Base-by-base conservation (phyloP, 306 rosid genomes). In the Begonia loranthoides region DNA sequence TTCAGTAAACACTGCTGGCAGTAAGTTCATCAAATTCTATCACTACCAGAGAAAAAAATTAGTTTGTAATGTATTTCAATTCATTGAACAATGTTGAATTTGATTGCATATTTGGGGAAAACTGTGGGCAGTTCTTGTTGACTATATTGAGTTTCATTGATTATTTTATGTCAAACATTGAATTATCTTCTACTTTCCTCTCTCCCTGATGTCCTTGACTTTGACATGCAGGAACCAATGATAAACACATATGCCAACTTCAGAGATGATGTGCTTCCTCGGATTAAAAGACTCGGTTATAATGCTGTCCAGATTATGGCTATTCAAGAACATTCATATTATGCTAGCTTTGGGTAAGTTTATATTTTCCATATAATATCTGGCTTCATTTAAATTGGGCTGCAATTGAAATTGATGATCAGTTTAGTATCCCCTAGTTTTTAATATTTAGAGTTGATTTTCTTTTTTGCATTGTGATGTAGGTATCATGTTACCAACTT, bases 221-320 rank as follows among this genome's bases (percentile, higher is more conserved):
- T 15, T 17, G 60, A 52, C 16, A 51, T 77, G 62, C 79, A 92
- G 99, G 96, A 86, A 70, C 84, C 94, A 45, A 68, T 67, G 69
- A 86, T 92, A 51, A 92, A 80, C 73, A 66, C 96, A 9, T 92
- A 83, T 60, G 82, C 57, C 34, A 78, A 79, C 65, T 92, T 86
- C 52, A 81, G 99, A 75, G 99, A 86, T 64, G 94, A 92, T 28
- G 84, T 78, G 51, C 81, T 78, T 49, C 84, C 84, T n/a, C 78
- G 84, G 40, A 78, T 78, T 56, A 74, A 74, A 76, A 83, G 6
- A 59, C 99, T 92, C 68, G 99, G 99, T 57, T 92, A 92, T 68
- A 92, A 92, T 76, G 93, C 96, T 59, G 96, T 92, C 62, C 99
- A 92, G 79, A 82, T 92, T 62, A 92, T 92, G 99, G 99, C 99